Conservation (phyloP, 2,329 filamentous ascomycete genomes). For the Leptographium wingfieldii region DNA sequence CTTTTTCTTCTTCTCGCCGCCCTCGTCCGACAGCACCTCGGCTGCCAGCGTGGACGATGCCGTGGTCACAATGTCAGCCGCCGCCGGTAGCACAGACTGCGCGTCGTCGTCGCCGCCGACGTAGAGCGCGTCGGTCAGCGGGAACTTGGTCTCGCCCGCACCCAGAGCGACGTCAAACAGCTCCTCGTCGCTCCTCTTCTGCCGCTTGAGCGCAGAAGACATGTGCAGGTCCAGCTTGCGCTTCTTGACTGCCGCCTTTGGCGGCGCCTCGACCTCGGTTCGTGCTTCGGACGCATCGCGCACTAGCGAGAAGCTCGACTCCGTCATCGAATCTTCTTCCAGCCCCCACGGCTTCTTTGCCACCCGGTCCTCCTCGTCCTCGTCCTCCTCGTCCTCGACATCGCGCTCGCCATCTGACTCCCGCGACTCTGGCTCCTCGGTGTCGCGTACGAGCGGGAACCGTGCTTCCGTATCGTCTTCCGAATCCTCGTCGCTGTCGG, state of each 20-base stretch:
- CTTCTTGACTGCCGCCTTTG: conserved; percentile 44
- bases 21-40: conserved; percentile 20
- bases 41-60: conserved; percentile 41
- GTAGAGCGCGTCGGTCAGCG: conserved; percentile 34
- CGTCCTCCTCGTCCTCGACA: conserved; percentile 5
- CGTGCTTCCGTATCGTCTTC: conserved; percentile 62
- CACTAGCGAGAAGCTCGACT: conserved; percentile 48
- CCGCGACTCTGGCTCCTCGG: conserved; percentile 68
- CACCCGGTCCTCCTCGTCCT: conserved; percentile 48
- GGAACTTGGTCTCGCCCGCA: conserved; percentile 37
- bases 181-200: conserved; percentile 68
- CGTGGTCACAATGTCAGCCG: conserved; percentile 29
- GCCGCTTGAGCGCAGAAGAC: conserved; percentile 61
- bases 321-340: conserved; percentile 58
- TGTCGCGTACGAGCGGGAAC: conserved; percentile 55
- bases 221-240: conserved; percentile 62
- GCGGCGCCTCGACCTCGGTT: conserved; percentile 15
- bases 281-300: neutral
- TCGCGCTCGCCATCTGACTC: conserved; percentile 2
- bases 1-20: conserved; percentile 35
- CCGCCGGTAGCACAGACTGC: conserved; percentile 23
- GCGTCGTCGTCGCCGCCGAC: neutral
- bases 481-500: conserved; percentile 73
- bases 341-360: conserved; percentile 43
- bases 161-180: conserved; percentile 54